Evolutionary conservation across 2,329 filamentous ascomycete species (phyloP).

Genomic region (Colletotrichum lini): DNA sequence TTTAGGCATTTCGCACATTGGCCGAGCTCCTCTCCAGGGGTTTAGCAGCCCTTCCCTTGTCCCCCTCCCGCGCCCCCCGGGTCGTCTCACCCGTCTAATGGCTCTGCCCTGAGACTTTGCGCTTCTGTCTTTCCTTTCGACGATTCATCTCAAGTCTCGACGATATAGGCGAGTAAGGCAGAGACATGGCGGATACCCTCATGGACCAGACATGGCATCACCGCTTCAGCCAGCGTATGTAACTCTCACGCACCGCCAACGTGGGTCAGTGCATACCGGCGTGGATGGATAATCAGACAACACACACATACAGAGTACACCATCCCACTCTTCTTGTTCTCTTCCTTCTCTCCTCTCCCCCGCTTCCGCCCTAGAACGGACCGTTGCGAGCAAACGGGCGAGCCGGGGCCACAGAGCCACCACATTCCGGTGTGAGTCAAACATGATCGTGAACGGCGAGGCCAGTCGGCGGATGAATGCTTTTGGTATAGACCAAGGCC

Average conservation of each 20-base stretch:
- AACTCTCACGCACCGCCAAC: conserved; percentile 2
- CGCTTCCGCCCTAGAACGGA: conserved; percentile 2
- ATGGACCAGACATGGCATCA: background rate
- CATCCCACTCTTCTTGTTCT: too few species aligned
- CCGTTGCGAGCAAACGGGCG: conserved; percentile 21
- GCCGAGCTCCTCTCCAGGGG: background rate
- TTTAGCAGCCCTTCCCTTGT: conserved; percentile 8
- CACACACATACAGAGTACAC: background rate
- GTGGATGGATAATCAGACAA: background rate
- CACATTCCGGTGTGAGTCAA: conserved; percentile 19
- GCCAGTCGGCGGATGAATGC: background rate
- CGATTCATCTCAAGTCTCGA: background rate
- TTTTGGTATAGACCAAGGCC: background rate
- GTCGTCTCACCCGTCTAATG: conserved; percentile 14
- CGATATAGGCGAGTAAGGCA: background rate
- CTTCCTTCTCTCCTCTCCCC: background rate
- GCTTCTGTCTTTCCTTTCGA: background rate
- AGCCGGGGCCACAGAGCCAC: background rate
- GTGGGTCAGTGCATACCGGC: background rate
- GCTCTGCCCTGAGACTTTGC: background rate
- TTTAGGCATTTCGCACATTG: background rate
- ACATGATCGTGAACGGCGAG: background rate
- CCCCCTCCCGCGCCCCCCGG: conserved; percentile 9
- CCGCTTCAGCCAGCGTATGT: background rate
- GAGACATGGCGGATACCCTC: background rate